Evolutionary conservation across 352 stramenopile species (phyloP), one percentile per base, ranked within the genome.

Genomic region (Elongisporangium undulatum): DNA sequence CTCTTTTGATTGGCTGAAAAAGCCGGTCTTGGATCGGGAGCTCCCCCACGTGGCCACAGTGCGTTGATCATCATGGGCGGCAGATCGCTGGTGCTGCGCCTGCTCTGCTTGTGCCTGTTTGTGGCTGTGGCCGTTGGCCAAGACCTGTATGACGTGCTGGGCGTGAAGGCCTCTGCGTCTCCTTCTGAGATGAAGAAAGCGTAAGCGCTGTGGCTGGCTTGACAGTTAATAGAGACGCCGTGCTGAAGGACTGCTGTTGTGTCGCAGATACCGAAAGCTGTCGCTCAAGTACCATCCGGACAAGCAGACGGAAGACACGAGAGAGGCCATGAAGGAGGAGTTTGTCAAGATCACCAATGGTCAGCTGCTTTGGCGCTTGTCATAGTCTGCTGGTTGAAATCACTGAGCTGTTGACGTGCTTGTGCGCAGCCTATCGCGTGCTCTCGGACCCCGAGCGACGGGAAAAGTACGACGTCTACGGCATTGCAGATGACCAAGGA

Each of bases 241-340:
- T 34, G 20, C 29, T 24, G 8, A 24, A 15, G 22, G n/a, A 23
- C 53, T 52, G 22, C 53, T 52, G 22, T 22, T 60, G 20, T 49
- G 10, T 53, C 13, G 26, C 51, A 87, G 77, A 58, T 98, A 98
- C 77, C 79, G 93, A 51, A 96, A 96, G 67, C 69, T 98, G 45
- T 95, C 84, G 61, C 81, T 98, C 51, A 92, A 98, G 70, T 98
- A 97, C 66, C 94, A 98, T 72, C 94, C 94, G 23, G 94, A 98
- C 70, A 98, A 98, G 75, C 92, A 97, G 54, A 86, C 89, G 24
- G 75, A 80, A 20, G 77, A 88, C 23, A 79, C 59, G 13, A 72
- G 76, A 17, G 77, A 87, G 48, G 63, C 61, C 13, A 82, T 87
- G 74, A 85, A 82, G 63, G 77, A 85, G 26, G 64, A 81, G 59